phyloP scores from a whole-genome alignment of 2,329 filamentous ascomycete genomes.

The Fusarium austroafricanum region DNA sequence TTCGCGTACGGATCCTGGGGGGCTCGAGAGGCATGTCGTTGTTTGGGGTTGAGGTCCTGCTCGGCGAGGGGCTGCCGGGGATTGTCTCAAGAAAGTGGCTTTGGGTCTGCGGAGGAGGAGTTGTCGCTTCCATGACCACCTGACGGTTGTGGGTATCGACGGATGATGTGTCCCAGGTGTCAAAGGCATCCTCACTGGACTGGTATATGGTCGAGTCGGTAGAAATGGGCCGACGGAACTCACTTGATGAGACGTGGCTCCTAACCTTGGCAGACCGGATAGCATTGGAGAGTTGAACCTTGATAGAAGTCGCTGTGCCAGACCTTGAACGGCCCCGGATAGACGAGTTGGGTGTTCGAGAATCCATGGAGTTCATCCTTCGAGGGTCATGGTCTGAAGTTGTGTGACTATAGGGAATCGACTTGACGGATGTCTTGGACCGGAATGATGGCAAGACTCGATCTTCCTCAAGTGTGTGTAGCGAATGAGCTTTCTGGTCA shows the following conservation, averaged over 20 bases:
- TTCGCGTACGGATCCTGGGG: constrained; percentile 58
- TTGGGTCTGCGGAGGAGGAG: constrained; percentile 57
- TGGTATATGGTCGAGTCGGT: constrained; percentile 58
- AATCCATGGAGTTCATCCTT: constrained; percentile 51
- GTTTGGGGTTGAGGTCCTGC: constrained; percentile 73
- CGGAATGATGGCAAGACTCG: constrained; percentile 42
- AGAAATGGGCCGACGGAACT: constrained; percentile 60
- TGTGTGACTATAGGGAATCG: constrained; percentile 64
- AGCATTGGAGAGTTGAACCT: constrained; percentile 57
- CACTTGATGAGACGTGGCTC: constrained; percentile 63
- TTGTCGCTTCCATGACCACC: constrained; percentile 63
- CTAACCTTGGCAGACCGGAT: constrained; percentile 68
- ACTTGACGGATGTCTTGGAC: constrained; percentile 56
- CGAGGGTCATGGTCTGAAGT: constrained; percentile 50
- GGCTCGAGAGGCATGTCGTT: constrained; percentile 67
- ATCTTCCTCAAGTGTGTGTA: constrained; percentile 41
- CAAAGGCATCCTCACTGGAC: constrained; percentile 72
- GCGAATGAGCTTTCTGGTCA: constrained; percentile 34
- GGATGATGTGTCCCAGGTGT: constrained; percentile 79
- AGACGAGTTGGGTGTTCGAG: constrained; percentile 58
- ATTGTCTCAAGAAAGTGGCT: constrained; percentile 75
- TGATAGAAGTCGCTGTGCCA: constrained; percentile 45
- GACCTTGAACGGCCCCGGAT: constrained; percentile 47
- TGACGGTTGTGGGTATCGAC: constrained; percentile 73
- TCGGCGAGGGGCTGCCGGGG: constrained; percentile 72